Evolutionary conservation across 2,329 filamentous ascomycete species (phyloP).

Genomic region (Periconia digitata): DNA sequence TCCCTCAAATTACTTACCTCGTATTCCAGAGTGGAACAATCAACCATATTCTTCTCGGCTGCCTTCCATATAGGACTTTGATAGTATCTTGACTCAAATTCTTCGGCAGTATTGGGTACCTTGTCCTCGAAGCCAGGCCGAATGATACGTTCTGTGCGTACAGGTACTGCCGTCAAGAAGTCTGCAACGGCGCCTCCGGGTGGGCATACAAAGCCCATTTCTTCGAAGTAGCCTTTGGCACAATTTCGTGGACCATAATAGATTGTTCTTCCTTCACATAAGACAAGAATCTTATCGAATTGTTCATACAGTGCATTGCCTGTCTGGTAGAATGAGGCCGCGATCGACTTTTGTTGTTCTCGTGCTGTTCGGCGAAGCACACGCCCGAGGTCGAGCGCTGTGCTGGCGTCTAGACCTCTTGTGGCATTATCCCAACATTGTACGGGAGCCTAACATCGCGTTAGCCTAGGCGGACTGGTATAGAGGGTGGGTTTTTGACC

Average conservation of each 20-base stretch:
- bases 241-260: conserved; percentile 67
- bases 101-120: conserved; percentile 53
- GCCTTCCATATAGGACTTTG: conserved; percentile 53
- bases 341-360: too few relatives aligned
- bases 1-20: too few relatives aligned
- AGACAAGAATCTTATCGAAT: conserved; percentile 69
- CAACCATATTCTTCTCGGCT: conserved; percentile 43
- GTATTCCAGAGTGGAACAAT: too few relatives aligned
- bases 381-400: conserved; percentile 56
- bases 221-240: conserved; percentile 68
- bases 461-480: too few relatives aligned
- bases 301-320: conserved; percentile 54
- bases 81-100: conserved; percentile 38
- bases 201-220: conserved; percentile 71
- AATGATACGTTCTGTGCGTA: conserved; percentile 49
- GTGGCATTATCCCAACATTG: conserved; percentile 44
- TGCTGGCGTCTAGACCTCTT: conserved; percentile 31
- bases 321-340: too few relatives aligned
- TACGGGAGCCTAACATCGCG: too few relatives aligned
- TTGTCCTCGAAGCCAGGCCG: conserved; percentile 47
- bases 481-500: conserved; percentile 36
- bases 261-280: conserved; percentile 69
- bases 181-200: conserved; percentile 72
- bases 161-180: conserved; percentile 75
- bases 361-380: conserved; percentile 41